Evolutionary conservation across 2,329 filamentous ascomycete genomes (phyloP), one percentile per base, ranked within the genome.

Genomic region (Monascus ruber): DNA sequence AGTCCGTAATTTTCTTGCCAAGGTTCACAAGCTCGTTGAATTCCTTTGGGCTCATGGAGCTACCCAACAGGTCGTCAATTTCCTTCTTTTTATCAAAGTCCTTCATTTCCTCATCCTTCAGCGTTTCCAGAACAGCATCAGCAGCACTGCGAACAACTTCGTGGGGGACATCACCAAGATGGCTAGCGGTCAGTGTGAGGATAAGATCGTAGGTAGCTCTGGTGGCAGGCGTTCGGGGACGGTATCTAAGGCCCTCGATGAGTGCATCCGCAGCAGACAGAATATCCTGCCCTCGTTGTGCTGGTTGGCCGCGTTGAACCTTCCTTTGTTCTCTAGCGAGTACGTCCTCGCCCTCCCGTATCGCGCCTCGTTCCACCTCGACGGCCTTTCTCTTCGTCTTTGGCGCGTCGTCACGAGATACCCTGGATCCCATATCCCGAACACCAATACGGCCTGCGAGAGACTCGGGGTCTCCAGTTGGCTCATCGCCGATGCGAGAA

Each of bases 11-110:
- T 67, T 98, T 98, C 70, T 98, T 98, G 47, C 88, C 86, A 33
- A 98, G 69, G 57, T 95, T 98, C 40, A 96, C 81, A 49, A 98
- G 68, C 66, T 96, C 89, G 58, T 96, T 96, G 69, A 96, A 98
- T 60, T 94, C 82, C 58, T 95, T 94, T 1, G 85, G 77, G 36
- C 74, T 81, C 69, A 95, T 76, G 1, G 79, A 79, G 29, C 75
- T 75, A n/a, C 89, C 91, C 33, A 98, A 64, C 43, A 96, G 79
- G 48, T 96, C 91, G 53, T 98, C 91, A 33, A 96, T 79, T 60
- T 95, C 87, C 65, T 88, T 94, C 71, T 98, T 98, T 71, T 93
- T 95, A 60, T 98, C 91, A 43, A 94, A 85, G 59, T 98, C 91
- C 62, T 96, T 96, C 68, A 95, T 71, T 46, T 88, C 83, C 46